A percentile compares a stretch with the other conserved stretches of the same genome.
phyloP scores from a whole-genome alignment of 1,284 basidiomycete genomes.

The Meripilus lineatus region DNA sequence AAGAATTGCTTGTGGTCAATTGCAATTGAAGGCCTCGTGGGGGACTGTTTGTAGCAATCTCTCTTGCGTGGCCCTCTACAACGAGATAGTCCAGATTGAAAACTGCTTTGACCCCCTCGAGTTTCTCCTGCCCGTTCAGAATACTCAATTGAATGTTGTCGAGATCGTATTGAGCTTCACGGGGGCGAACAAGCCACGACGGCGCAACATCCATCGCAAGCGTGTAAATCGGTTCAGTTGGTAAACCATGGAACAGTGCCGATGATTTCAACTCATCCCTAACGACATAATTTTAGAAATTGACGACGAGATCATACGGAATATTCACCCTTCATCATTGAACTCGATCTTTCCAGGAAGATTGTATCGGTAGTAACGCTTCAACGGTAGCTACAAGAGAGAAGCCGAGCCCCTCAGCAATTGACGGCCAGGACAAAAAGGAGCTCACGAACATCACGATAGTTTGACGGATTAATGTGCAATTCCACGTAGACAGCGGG shows the following conservation, averaged over 20 bases:
- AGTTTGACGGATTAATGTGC: constrained; percentile 67
- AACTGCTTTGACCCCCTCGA: constrained; percentile 63
- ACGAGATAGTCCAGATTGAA: constrained; percentile 91
- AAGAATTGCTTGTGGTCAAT: constrained; percentile 43
- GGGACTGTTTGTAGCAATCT: constrained; percentile 54
- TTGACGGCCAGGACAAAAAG: not conserved
- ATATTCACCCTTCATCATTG: constrained; percentile 63
- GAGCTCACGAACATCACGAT: constrained; percentile 50
- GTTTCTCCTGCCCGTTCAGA: constrained; percentile 51
- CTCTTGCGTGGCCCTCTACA: constrained; percentile 91
- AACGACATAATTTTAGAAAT: not conserved
- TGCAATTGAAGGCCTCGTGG: constrained; percentile 87
- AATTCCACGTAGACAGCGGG: constrained; percentile 68
- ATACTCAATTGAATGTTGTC: constrained; percentile 90
- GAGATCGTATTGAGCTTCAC: constrained; percentile 86
- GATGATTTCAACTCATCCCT: constrained; percentile 52
- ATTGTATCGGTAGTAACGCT: constrained; percentile 90
- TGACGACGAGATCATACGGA: not conserved
- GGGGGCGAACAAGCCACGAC: constrained; percentile 90
- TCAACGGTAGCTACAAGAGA: constrained; percentile 72
- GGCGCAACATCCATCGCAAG: constrained; percentile 86
- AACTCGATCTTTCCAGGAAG: constrained; percentile 59
- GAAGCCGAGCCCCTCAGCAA: not conserved
- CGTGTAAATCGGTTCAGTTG: constrained; percentile 80
- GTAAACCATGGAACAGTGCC: constrained; percentile 49